A percentile compares a stretch with the other conserved stretches of the same genome.
Evolutionary conservation across 164 flowering plant genomes (phyloP).

Genomic region (Aristolochia fimbriata): DNA sequence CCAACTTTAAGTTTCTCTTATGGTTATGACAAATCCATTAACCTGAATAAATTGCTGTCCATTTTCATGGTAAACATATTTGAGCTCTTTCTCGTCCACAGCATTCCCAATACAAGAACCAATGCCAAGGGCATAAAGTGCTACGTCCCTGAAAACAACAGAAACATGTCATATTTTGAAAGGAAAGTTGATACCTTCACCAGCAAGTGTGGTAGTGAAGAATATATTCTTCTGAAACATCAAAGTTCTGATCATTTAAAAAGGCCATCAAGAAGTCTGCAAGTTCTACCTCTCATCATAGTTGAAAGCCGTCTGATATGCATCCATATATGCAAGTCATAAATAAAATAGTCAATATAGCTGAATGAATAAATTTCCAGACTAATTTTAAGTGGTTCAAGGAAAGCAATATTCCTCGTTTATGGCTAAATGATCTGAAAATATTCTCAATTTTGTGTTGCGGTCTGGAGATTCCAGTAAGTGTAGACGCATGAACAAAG

Average conservation of each 20-base stretch:
- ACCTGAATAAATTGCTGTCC: slow-evolving; percentile 72
- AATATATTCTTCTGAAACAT: neutral
- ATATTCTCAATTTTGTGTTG: neutral
- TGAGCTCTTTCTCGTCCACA: slow-evolving; percentile 69
- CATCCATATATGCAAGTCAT: slow-evolving; percentile 6
- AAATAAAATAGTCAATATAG: neutral
- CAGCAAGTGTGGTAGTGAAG: neutral
- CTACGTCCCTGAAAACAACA: slow-evolving; percentile 56
- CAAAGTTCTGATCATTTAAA: neutral
- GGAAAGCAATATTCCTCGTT: neutral
- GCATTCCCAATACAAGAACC: slow-evolving; percentile 82
- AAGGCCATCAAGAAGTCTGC: slow-evolving; percentile 1
- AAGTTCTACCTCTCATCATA: slow-evolving; percentile 53
- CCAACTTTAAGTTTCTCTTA: no score
- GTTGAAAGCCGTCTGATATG: slow-evolving; percentile 31
- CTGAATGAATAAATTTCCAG: neutral
- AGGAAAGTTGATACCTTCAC: neutral
- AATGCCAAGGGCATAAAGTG: slow-evolving; percentile 81
- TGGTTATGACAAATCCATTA: neutral
- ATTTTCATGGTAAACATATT: slow-evolving; percentile 68
- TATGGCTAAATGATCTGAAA: neutral
- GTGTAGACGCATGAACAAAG: no score
- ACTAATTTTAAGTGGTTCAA: neutral
- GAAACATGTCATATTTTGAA: neutral
- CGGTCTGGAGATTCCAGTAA: neutral